Evolutionary conservation across 1,284 basidiomycete species (phyloP).

Genomic region (Limonomyces culmigenus): DNA sequence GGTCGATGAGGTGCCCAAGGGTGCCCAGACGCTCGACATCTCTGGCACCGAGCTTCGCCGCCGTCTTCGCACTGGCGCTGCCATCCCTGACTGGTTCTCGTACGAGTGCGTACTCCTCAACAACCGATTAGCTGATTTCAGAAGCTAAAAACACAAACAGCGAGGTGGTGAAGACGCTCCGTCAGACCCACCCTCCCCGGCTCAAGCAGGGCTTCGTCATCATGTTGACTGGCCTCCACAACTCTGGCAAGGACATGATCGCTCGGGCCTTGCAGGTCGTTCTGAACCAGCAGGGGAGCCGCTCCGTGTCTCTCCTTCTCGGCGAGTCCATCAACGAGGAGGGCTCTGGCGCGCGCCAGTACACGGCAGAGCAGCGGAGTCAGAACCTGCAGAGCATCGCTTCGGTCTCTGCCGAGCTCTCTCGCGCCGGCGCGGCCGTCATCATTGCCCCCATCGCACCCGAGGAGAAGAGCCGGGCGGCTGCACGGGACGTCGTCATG

Average conservation of each 20-base stretch:
- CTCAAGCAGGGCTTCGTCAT: conserved; percentile 94
- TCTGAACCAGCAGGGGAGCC: conserved; percentile 90
- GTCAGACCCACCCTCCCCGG: conserved; percentile 93
- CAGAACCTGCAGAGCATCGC: conserved; percentile 64
- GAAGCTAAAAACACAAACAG: conserved; percentile 17
- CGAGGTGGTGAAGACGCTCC: conserved; percentile 82
- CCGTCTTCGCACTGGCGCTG: conserved; percentile 78
- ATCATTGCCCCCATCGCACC: conserved; percentile 86
- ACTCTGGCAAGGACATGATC: conserved; percentile 91
- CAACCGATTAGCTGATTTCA: too few relatives aligned
- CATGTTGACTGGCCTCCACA: conserved; percentile 85
- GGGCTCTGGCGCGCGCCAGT: conserved; percentile 58
- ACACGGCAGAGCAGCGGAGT: conserved; percentile 69
- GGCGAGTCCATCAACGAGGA: conserved; percentile 82
- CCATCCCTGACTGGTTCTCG: conserved; percentile 98
- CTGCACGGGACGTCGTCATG: conserved; percentile 61
- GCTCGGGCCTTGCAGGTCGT: conserved; percentile 87
- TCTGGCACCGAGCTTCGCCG: conserved; percentile 94
- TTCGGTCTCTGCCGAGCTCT: conserved; percentile 75
- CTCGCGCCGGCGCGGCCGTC: conserved; percentile 91
- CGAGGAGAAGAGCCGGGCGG: conserved; percentile 63
- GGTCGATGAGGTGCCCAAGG: conserved; percentile 83
- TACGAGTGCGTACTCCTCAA: conserved; percentile 66
- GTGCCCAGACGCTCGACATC: conserved; percentile 87
- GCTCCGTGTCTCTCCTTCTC: conserved; percentile 84